Evolutionary conservation across 2,329 filamentous ascomycete species (phyloP), one percentile per base, ranked within the genome.

Genomic region (Davidsoniella eucalypti): DNA sequence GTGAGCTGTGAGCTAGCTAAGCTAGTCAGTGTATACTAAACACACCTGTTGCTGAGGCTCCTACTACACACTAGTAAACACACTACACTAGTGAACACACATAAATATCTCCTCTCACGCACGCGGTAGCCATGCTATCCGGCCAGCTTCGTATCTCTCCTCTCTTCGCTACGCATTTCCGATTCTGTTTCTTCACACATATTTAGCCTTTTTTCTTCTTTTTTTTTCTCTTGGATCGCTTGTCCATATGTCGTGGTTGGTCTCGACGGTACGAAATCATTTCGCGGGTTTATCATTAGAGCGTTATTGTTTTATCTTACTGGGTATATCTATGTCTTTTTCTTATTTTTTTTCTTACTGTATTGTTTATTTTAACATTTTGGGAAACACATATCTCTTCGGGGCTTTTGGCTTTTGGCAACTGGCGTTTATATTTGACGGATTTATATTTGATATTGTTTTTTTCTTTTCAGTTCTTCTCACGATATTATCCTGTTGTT

Each of bases 181-280:
- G 16, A 17, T 29, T 29, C 26, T 48, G 25, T 23, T 48, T 38
- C 26, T 47, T 47, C 21, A 12, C 26, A 16, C 14, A 41, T 33
- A 18, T 37, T 44, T 21, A 17, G 10, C 10, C 43, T 41, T 17
- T 50, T 29, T 10, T 44, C 23, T 33, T 33, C 47, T 48, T 26
- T 23, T 41, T 48, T 38, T 38, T 10, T 37, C 4, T 26, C 6
- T 37, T 37, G 25, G 45, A 41, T 46, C 18, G 29, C 8, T 44
- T 38, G 18, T 44, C n/a, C 33, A 26, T 33, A 16, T 50, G 21
- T 40, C 41, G 36, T 36, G 26, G 18, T 29, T 44, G 21, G 23
- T 43, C 6, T 49, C n/a, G 43, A 51, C 36, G 49, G 37, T 50
- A 50, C n/a, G 43, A 51, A 50, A 37, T 50, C 42, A 39, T 50